Evolutionary conservation across 345 rosid genomes (phyloP).

Genomic region (Aurinia saxatilis): DNA sequence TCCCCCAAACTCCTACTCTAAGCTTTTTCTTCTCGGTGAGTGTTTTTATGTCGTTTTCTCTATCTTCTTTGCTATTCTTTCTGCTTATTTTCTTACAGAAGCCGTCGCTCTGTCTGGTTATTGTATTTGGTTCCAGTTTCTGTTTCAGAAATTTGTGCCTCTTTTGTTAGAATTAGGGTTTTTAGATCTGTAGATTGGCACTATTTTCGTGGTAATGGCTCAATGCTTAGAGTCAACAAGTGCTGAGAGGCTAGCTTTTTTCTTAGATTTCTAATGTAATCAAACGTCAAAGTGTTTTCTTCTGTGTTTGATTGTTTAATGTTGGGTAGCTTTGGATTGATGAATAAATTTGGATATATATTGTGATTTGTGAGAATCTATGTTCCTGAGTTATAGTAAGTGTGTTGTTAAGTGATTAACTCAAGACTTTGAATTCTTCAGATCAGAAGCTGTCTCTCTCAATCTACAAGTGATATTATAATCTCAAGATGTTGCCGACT

Average conservation of each 20-base stretch:
- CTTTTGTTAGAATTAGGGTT: not conserved
- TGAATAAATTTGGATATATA: too few relatives aligned
- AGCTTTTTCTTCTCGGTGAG: constrained; percentile 10
- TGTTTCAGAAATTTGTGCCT: not conserved
- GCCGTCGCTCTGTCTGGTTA: not conserved
- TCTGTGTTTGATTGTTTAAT: too few relatives aligned
- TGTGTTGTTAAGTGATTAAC: not conserved
- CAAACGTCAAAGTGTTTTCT: too few relatives aligned
- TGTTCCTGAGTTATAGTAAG: too few relatives aligned
- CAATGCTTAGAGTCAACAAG: not conserved
- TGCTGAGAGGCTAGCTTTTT: too few relatives aligned
- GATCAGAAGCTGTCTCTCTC: constrained; percentile 28
- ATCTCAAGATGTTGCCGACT: constrained; percentile 48
- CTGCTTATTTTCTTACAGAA: not conserved
- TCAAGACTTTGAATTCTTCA: not conserved
- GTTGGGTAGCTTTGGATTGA: too few relatives aligned
- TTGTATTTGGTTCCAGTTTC: constrained; percentile 4
- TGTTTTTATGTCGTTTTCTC: not conserved
- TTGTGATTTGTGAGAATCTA: not conserved
- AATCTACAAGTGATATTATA: constrained; percentile 60
- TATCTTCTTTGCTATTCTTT: not conserved
- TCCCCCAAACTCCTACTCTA: constrained; percentile 7
- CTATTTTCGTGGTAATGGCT: too few relatives aligned
- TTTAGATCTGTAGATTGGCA: too few relatives aligned
- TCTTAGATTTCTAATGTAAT: too few relatives aligned